Conservation (phyloP, 2,329 filamentous ascomycete genomes). For the Geosmithia morbida region DNA sequence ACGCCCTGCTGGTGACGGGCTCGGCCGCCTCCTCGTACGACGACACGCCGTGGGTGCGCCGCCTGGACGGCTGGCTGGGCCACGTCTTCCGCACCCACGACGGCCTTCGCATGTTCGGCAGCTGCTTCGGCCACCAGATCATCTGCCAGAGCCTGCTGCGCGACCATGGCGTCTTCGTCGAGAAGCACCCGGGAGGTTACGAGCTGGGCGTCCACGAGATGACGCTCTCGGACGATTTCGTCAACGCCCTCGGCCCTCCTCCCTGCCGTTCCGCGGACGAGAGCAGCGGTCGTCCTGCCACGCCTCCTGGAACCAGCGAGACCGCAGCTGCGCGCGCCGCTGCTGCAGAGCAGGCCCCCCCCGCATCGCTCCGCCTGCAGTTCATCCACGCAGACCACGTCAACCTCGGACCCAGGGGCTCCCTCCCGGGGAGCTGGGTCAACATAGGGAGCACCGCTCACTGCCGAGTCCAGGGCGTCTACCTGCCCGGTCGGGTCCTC, state of each 20-base stretch:
- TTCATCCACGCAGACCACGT: slow-evolving; percentile 21
- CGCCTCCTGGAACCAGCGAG: background rate
- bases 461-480: slow-evolving; percentile 23
- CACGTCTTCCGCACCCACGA: slow-evolving; percentile 12
- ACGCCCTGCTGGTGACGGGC: slow-evolving; percentile 23
- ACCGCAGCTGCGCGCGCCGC: too few relatives aligned
- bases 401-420: slow-evolving; percentile 1
- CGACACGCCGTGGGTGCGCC: slow-evolving; percentile 8
- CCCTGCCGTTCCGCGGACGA: too few relatives aligned
- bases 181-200: slow-evolving; percentile 13
- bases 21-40: slow-evolving; percentile 18
- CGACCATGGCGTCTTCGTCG: slow-evolving; percentile 9
- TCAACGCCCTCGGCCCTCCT: slow-evolving; percentile 4
- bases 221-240: slow-evolving; percentile 9
- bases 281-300: background rate
- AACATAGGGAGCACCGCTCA: slow-evolving; percentile 10
- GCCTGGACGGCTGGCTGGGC: slow-evolving; percentile 8
- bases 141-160: slow-evolving; percentile 20
- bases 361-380: slow-evolving; percentile 12
- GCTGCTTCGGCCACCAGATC: slow-evolving; percentile 27
- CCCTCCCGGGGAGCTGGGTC: slow-evolving; percentile 6
- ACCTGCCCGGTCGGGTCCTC: slow-evolving; percentile 19
- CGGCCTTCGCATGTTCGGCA: slow-evolving; percentile 22
- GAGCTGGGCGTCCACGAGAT: slow-evolving; percentile 16
- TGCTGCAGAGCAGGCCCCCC: background rate